Conservation (phyloP, 1,284 basidiomycete species). For the Malassezia arunalokei region DNA sequence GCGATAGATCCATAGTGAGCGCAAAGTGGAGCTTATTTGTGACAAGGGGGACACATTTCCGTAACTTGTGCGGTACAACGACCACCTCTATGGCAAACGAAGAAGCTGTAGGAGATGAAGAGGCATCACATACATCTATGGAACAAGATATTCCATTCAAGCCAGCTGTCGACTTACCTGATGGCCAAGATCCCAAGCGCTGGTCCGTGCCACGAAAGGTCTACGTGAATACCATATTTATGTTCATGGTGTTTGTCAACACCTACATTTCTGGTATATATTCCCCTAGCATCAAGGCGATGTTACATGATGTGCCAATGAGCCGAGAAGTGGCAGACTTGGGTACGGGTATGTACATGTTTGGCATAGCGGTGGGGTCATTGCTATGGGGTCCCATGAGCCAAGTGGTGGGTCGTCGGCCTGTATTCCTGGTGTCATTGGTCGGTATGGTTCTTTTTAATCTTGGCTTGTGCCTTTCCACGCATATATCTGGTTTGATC, state of each 20-base stretch:
- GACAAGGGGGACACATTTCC: no score
- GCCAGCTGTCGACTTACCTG: neutral
- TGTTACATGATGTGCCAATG: constrained; percentile 1
- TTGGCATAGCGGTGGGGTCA: constrained; percentile 7
- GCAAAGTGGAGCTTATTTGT: neutral
- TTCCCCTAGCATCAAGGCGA: constrained; percentile 3
- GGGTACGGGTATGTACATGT: constrained; percentile 15
- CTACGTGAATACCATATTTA: neutral
- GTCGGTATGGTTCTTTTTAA: constrained; percentile 7
- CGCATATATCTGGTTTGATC: constrained; percentile 1
- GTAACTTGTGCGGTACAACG: no score
- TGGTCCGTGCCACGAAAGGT: constrained; percentile 10
- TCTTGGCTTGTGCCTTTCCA: constrained; percentile 11
- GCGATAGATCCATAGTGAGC: no score
- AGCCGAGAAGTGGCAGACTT: constrained; percentile 7
- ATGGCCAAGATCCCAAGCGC: neutral
- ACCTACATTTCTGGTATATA: constrained; percentile 13
- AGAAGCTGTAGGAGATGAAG: neutral
- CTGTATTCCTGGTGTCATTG: constrained; percentile 5
- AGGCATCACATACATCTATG: neutral
- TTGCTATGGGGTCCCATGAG: constrained; percentile 14
- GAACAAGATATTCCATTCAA: neutral
- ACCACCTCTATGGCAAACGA: neutral
- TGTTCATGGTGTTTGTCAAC: neutral
- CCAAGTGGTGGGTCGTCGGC: constrained; percentile 11